These are phyloP conservation scores for Chrysosporium queenslandicum DNA, from an alignment of 2,329 filamentous ascomycete genomes.

Conservation along the genomic window DNA sequence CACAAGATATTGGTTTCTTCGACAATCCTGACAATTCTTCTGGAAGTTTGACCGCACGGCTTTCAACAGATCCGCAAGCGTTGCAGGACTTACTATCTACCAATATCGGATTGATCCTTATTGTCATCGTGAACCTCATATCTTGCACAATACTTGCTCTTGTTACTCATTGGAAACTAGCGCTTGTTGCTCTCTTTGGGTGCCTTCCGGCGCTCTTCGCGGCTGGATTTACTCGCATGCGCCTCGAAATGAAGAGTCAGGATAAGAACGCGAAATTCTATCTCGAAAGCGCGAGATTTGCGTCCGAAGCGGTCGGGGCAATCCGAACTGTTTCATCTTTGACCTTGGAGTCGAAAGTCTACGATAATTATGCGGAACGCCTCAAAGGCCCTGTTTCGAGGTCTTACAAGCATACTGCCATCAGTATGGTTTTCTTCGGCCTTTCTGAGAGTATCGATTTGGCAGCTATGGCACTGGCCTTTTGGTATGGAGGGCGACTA, in stretches of 20 bases:
- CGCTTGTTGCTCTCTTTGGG: slow-evolving; percentile 49
- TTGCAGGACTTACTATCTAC: slow-evolving; percentile 53
- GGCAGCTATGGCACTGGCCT: slow-evolving; percentile 38
- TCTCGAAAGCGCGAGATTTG: slow-evolving; percentile 40
- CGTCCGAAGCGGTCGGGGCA: slow-evolving; percentile 42
- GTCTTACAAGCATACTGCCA: slow-evolving; percentile 50
- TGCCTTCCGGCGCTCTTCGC: slow-evolving; percentile 34
- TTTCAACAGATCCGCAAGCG: slow-evolving; percentile 65
- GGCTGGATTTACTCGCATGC: slow-evolving; percentile 34
- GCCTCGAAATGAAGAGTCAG: slow-evolving; percentile 42
- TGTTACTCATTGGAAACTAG: slow-evolving; percentile 70
- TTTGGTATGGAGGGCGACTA: slow-evolving; percentile 54
- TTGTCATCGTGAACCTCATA: slow-evolving; percentile 63
- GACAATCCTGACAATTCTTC: slow-evolving; percentile 19
- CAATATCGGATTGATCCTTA: slow-evolving; percentile 69
- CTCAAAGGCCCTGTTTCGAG: slow-evolving; percentile 42
- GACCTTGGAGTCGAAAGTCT: slow-evolving; percentile 38
- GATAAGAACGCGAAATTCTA: slow-evolving; percentile 38
- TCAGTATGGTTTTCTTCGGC: slow-evolving; percentile 53
- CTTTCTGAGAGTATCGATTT: slow-evolving; percentile 53
- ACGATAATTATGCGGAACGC: slow-evolving; percentile 28
- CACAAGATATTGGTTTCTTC: slow-evolving; percentile 25
- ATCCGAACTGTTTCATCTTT: slow-evolving; percentile 44
- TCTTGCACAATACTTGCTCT: slow-evolving; percentile 56
- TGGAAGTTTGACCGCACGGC: slow-evolving; percentile 60